These are phyloP conservation scores for Epichloe hybrida DNA, from an alignment of 2,329 filamentous ascomycete genomes.

Conservation along the genomic window DNA sequence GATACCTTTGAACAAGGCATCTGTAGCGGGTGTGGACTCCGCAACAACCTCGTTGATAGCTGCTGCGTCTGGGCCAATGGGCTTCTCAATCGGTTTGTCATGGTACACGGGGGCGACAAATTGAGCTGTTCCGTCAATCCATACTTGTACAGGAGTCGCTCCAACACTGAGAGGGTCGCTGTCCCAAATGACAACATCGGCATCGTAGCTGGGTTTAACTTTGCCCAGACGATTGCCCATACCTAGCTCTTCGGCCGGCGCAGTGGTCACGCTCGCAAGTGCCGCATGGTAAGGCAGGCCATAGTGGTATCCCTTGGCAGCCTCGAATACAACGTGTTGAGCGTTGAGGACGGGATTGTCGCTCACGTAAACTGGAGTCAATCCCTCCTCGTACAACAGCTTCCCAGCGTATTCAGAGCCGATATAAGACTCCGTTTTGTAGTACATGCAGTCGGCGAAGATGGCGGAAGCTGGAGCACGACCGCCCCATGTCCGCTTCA, in stretches of 20 bases:
- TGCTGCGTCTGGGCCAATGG: conserved; percentile 24
- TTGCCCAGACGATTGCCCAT: conserved; percentile 45
- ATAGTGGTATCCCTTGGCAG: conserved; percentile 45
- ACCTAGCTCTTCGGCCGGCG: conserved; percentile 44
- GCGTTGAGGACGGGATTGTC: conserved; percentile 59
- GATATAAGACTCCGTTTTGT: conserved; percentile 53
- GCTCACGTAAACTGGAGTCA: conserved; percentile 55
- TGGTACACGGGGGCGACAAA: conserved; percentile 38
- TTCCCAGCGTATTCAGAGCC: conserved; percentile 55
- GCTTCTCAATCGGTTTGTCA: conserved; percentile 29
- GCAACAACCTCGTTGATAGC: conserved; percentile 28
- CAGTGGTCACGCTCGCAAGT: conserved; percentile 42
- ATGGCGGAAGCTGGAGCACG: conserved; percentile 44
- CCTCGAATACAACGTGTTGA: conserved; percentile 55
- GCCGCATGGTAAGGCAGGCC: conserved; percentile 48
- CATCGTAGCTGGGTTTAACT: conserved; percentile 47
- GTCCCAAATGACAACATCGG: conserved; percentile 49
- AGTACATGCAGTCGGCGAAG: conserved; percentile 61
- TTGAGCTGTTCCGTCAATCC: conserved; percentile 49
- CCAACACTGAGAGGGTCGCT: conserved; percentile 47
- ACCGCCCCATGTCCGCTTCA: conserved; percentile 42
- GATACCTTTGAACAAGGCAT: conserved; percentile 44
- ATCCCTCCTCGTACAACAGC: conserved; percentile 47
- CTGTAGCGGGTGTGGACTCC: conserved; percentile 22
- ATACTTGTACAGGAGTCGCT: conserved; percentile 46